Evolutionary conservation across 768 basidiomycete species (phyloP), one percentile per base, ranked within the genome.

Genomic region (Mycena sanguinolenta): DNA sequence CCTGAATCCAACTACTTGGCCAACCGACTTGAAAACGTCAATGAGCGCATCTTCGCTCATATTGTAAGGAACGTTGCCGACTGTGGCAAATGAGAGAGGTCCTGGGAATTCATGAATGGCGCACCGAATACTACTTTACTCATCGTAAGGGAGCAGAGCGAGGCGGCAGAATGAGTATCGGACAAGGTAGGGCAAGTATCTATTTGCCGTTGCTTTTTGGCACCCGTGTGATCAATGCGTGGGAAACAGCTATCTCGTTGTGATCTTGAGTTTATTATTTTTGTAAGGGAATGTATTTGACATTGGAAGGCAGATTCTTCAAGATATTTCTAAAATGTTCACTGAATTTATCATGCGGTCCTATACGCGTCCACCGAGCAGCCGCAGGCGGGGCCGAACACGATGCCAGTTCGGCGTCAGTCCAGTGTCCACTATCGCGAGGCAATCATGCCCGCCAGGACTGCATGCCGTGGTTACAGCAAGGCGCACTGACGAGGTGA

Each of bases 1-100:
- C 94, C 94, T 90, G 80, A 96, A 95, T n/a, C 94, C 95, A 67
- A 95, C 85, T 54, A 96, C 95, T 76, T 94, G 92, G 49, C 95
- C 95, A 32, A 95, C 95, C 21, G 91, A 91, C 79, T 93, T 95
- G 86, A 96, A 96, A 17, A 95, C 92, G 44, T 94, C 92, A 60
- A 95, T 94, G 50, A 96, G 84, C 79, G 94, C 92, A 28, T 96
- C 95, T 84, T 95, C 94, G 50, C 89, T 91, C 92, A 95, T 95
- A 76, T 92, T 95, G 81, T 95, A 95, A 27, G 94, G 94, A 10
- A 95, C 94, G 87, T 95, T 95, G 66, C 94, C 94, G 57, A 95
- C 94, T 93, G 72, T 50, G 34, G 28, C 64, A 44, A n/a, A 58
- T 63, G 52, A 64, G 63, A 58, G 36, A 54, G 10, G 44, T 58